Evolutionary conservation across 2,329 filamentous ascomycete genomes (phyloP), one percentile per base, ranked within the genome.

Genomic region (Coniochaeta hoffmannii): DNA sequence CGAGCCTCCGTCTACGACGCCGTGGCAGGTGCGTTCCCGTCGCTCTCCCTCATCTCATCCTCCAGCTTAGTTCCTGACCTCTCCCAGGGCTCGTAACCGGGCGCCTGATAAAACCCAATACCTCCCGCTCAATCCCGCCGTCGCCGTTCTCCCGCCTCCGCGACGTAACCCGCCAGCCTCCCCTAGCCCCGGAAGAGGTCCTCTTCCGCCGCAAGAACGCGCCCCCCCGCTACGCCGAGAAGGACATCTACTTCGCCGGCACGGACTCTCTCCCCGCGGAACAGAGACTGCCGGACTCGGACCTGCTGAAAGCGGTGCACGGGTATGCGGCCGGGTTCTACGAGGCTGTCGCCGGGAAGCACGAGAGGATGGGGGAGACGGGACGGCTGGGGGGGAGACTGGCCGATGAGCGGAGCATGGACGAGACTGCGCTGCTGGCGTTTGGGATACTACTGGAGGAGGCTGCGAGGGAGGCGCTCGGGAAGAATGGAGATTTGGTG

Each of bases 401-500:
- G 53, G 63, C 78, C 35, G 76, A 81, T 57, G 77, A 81, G 65
- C 68, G 77, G 60, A 88, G 83, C 67, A 82, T 93, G 80, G 87
- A 93, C 65, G 89, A 90, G 72, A 90, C 87, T 14, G 88, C 88
- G 4, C 74, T 93, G 56, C 72, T 93, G 54, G 87, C 88, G 1
- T 76, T 93, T 63, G 88, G 88, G 1, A 83, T 93, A 51, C 69
- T 93, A 56, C 72, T 92, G 41, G 88, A 93, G 69, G 89, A 93
- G 69, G 80, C 82, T 2, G 77, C 80, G 15, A 75, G 77, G 38
- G 80, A 85, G 50, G 68, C 76, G 6, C 71, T 92, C 19, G 88
- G 87, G 4, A 72, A 76, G 55, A 80, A 75, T 12, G 89, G 88
- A 22, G 85, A 90, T 68, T 68, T 90, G 50, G 86, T 87, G 1